These are phyloP conservation scores for Thymus mandschuricus DNA, from an alignment of 257 asterid species.

Conservation along the genomic window DNA sequence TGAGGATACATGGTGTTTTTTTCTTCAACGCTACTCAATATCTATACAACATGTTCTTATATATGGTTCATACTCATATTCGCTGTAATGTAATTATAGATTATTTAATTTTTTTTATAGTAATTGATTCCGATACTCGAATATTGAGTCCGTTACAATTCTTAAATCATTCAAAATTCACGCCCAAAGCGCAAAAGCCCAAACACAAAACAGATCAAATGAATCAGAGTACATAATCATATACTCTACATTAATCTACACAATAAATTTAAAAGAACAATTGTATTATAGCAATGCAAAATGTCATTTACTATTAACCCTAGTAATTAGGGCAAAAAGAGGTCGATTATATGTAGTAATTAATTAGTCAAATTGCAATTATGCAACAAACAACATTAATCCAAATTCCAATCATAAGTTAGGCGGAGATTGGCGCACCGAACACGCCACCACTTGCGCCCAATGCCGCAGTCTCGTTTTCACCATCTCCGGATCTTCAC, in stretches of 20 bases:
- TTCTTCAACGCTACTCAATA: slow-evolving; percentile 2
- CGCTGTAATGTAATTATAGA: neutral
- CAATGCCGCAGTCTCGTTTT: slow-evolving; percentile 70
- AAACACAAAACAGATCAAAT: neutral
- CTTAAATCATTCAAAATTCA: neutral
- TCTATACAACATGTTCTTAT: neutral
- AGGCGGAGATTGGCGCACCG: slow-evolving; percentile 49
- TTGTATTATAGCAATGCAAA: slow-evolving; percentile 8
- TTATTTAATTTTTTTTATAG: no score
- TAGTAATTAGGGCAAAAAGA: slow-evolving; percentile 33
- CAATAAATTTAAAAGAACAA: slow-evolving; percentile 11
- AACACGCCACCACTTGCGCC: slow-evolving; percentile 85
- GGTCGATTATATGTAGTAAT: slow-evolving; percentile 6
- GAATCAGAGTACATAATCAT: neutral
- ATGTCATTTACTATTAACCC: slow-evolving; percentile 31
- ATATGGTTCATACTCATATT: no score
- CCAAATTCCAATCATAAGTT: slow-evolving; percentile 27
- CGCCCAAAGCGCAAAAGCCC: no score
- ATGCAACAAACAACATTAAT: slow-evolving; percentile 30
- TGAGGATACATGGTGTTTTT: neutral
- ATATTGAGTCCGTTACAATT: no score
- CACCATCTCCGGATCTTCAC: slow-evolving; percentile 57
- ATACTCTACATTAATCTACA: neutral
- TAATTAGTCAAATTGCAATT: slow-evolving; percentile 15
- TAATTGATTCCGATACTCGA: no score